Percentiles rank a stretch among this genome's conserved stretches.
Evolutionary conservation across 176 grass and related monocot genomes (phyloP).

Genomic region (Oryza australiensis): DNA sequence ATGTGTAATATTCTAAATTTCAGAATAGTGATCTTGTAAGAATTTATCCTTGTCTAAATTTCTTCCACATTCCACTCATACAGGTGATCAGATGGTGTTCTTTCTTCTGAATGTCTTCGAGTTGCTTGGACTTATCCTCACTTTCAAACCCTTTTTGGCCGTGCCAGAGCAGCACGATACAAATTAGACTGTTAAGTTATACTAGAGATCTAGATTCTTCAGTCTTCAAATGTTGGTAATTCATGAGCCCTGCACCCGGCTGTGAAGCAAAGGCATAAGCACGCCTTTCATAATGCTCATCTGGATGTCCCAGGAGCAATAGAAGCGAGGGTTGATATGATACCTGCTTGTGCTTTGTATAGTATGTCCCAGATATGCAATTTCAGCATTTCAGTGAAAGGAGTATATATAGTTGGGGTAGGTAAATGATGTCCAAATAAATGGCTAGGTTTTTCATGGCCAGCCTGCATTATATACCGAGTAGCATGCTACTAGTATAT

Average conservation of each 20-base stretch:
- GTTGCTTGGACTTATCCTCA: constrained; percentile 54
- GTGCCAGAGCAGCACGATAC: constrained; percentile 23
- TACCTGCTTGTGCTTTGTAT: not conserved
- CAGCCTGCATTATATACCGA: not conserved
- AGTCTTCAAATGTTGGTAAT: not conserved
- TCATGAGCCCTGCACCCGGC: not conserved
- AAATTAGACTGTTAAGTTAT: constrained; percentile 5
- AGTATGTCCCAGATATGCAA: not conserved
- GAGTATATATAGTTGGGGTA: not conserved
- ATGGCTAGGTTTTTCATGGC: not conserved
- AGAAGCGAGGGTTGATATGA: constrained; percentile 13
- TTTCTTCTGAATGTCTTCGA: constrained; percentile 61
- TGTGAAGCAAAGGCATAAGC: not conserved
- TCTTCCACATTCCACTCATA: not conserved
- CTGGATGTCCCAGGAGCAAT: not conserved
- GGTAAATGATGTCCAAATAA: not conserved
- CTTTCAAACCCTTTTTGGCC: constrained; percentile 62
- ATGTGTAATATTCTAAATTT: not conserved
- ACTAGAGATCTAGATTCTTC: not conserved
- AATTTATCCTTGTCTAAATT: not conserved
- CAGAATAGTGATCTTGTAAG: not conserved
- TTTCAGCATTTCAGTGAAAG: not conserved
- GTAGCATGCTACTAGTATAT: not conserved
- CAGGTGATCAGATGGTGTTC: constrained; percentile 84
- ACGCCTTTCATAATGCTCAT: not conserved